A percentile compares a stretch with the other conserved stretches of the same genome.
These are phyloP conservation scores for Starmerella cellae DNA, from an alignment of 805 yeast species.

Conservation along the genomic window DNA sequence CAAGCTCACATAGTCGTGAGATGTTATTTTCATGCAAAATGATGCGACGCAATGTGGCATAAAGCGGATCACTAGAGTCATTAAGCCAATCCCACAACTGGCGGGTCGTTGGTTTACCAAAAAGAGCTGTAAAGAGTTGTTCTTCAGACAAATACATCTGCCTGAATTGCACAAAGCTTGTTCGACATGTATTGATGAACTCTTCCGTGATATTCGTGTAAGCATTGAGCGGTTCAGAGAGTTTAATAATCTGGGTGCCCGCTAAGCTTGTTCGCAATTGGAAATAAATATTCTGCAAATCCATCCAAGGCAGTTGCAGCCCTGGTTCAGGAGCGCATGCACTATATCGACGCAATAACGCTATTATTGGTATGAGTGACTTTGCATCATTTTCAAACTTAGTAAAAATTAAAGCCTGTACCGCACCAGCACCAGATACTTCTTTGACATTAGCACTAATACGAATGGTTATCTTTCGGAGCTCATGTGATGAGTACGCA, in stretches of 20 bases:
- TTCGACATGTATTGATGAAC: slow-evolving; percentile 23
- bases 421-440: slow-evolving; percentile 5
- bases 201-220: slow-evolving; percentile 10
- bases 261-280: slow-evolving; percentile 8
- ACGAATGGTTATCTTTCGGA: slow-evolving; percentile 24
- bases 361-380: slow-evolving; percentile 6
- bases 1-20: slow-evolving; percentile 53
- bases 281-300: slow-evolving; percentile 13
- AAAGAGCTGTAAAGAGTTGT: slow-evolving; percentile 42
- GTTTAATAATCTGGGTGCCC: slow-evolving; percentile 4
- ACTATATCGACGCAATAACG: slow-evolving; percentile 8
- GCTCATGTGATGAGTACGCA: slow-evolving; percentile 39
- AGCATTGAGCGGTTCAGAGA: slow-evolving; percentile 21
- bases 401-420: slow-evolving; percentile 17
- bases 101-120: slow-evolving; percentile 28
- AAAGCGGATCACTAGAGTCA: slow-evolving; percentile 59
- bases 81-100: slow-evolving; percentile 45
- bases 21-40: slow-evolving; percentile 62
- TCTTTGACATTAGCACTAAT: slow-evolving; percentile 4
- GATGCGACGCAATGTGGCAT: slow-evolving; percentile 52
- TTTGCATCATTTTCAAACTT: slow-evolving; percentile 18
- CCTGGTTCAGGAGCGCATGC: neutral
- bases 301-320: slow-evolving; percentile 1
- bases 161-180: slow-evolving; percentile 52
- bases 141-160: slow-evolving; percentile 44